Percentiles rank a stretch among this genome's conserved stretches.
Conservation (phyloP, 495 filamentous ascomycete species). For the Amphirosellinia nigrospora region DNA sequence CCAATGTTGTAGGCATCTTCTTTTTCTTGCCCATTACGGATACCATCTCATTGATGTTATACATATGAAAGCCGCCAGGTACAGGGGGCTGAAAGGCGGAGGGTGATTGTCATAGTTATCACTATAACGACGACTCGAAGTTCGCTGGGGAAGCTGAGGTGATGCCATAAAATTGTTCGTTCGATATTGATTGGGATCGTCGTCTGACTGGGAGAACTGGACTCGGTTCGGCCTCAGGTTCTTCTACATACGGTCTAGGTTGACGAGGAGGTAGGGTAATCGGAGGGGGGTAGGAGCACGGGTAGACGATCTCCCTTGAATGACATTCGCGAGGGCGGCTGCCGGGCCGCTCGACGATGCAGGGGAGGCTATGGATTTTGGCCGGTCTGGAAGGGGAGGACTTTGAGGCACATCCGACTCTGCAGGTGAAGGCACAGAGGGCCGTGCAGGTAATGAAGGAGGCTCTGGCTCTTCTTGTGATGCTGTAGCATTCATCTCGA, state of each 20-base stretch:
- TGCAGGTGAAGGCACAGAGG: constrained; percentile 41
- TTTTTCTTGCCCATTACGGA: constrained; percentile 93
- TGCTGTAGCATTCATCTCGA: constrained; percentile 62
- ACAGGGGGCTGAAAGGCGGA: constrained; percentile 44
- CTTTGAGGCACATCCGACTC: constrained; percentile 51
- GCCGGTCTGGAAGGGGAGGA: constrained; percentile 42
- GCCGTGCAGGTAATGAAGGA: constrained; percentile 34
- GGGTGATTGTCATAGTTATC: constrained; percentile 28
- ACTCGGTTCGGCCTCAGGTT: constrained; percentile 65
- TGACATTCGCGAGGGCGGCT: constrained; percentile 44
- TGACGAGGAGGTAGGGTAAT: constrained; percentile 46
- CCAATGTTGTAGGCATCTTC: constrained; percentile 95
- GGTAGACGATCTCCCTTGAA: constrained; percentile 41
- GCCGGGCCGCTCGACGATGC: constrained; percentile 31
- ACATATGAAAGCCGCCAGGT: constrained; percentile 85
- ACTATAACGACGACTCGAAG: constrained; percentile 33
- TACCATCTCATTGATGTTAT: constrained; percentile 96
- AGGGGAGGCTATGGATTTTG: constrained; percentile 30
- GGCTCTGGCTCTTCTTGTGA: constrained; percentile 33
- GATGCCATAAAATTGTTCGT: constrained; percentile 54
- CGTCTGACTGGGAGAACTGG: constrained; percentile 74
- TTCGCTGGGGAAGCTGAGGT: constrained; percentile 36
- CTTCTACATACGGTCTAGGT: constrained; percentile 63
- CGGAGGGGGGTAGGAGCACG: constrained; percentile 34
- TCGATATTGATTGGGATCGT: constrained; percentile 63